Percentiles rank a stretch among this genome's conserved stretches.
These are phyloP conservation scores for Gaertneriomyces semiglobifer DNA, from an alignment of 192 early-diverging fungal genomes.

Conservation along the genomic window DNA sequence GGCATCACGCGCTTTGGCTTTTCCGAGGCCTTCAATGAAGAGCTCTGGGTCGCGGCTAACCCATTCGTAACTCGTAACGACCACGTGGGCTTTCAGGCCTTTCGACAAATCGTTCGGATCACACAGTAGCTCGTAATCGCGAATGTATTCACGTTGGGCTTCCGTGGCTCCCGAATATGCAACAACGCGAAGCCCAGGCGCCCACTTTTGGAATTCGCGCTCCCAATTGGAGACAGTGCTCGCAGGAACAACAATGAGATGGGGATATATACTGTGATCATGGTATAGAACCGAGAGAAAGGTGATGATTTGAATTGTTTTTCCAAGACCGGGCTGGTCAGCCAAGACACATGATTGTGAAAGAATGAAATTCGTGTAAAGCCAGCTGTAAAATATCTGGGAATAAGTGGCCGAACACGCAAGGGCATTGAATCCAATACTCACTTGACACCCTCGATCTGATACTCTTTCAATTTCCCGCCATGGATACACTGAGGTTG, in stretches of 20 bases:
- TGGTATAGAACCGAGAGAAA: constrained; percentile 51
- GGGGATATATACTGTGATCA: constrained; percentile 53
- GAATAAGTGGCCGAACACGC: too few relatives aligned
- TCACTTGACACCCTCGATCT: too few relatives aligned
- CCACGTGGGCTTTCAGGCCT: too few relatives aligned
- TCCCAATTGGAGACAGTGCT: constrained; percentile 66
- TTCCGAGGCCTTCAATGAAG: too few relatives aligned
- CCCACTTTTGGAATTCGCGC: constrained; percentile 71
- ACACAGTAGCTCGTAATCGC: constrained; percentile 50
- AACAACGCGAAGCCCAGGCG: constrained; percentile 56
- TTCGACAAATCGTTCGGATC: too few relatives aligned
- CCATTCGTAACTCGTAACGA: too few relatives aligned
- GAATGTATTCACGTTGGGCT: constrained; percentile 42
- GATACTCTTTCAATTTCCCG: too few relatives aligned
- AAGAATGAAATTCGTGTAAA: constrained; percentile 63
- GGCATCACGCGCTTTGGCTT: too few relatives aligned
- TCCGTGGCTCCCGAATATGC: constrained; percentile 51
- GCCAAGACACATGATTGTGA: constrained; percentile 61
- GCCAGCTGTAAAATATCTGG: constrained; percentile 45
- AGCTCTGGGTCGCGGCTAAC: too few relatives aligned
- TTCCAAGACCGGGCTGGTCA: constrained; percentile 78
- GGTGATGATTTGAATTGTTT: constrained; percentile 64
- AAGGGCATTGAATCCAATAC: too few relatives aligned
- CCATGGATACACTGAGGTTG: too few relatives aligned
- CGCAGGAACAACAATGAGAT: constrained; percentile 65